Conservation (phyloP, 495 filamentous ascomycete genomes). For the Penicillium dipodomyicola region DNA sequence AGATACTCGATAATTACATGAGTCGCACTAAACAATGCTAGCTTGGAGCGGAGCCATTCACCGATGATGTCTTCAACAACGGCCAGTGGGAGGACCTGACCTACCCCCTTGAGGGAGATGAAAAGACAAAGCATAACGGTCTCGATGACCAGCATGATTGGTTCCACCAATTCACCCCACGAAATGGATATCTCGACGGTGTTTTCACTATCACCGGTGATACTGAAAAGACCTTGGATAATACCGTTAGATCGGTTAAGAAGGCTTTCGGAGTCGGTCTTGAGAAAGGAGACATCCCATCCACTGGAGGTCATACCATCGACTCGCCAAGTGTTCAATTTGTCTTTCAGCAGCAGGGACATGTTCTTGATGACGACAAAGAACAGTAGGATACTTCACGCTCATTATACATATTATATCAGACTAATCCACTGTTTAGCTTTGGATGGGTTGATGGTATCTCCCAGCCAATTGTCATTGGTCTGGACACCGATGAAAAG, state of each 20-base stretch:
- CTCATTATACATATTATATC: too few relatives aligned
- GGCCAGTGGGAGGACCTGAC: constrained; percentile 1
- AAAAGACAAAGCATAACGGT: not conserved
- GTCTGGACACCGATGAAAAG: not conserved
- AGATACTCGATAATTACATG: not conserved
- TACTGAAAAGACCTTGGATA: not conserved
- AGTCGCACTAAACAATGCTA: not conserved
- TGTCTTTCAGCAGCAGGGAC: not conserved
- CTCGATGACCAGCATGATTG: constrained; percentile 8
- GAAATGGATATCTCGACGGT: not conserved
- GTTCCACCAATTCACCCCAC: not conserved
- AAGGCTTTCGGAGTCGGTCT: too few relatives aligned
- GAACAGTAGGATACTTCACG: not conserved
- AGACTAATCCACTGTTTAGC: not conserved
- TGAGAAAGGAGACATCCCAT: too few relatives aligned
- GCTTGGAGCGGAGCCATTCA: constrained; percentile 2
- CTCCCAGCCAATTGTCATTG: constrained; percentile 1
- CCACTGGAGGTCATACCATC: too few relatives aligned
- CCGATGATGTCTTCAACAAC: constrained; percentile 1
- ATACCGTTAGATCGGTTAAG: not conserved
- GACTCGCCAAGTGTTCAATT: not conserved
- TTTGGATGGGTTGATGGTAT: constrained; percentile 10
- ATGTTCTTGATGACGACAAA: not conserved
- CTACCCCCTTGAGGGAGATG: not conserved
- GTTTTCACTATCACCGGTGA: constrained; percentile 1